Evolutionary conservation across 1,284 basidiomycete species (phyloP).

Genomic region (Dichomitus squalens): DNA sequence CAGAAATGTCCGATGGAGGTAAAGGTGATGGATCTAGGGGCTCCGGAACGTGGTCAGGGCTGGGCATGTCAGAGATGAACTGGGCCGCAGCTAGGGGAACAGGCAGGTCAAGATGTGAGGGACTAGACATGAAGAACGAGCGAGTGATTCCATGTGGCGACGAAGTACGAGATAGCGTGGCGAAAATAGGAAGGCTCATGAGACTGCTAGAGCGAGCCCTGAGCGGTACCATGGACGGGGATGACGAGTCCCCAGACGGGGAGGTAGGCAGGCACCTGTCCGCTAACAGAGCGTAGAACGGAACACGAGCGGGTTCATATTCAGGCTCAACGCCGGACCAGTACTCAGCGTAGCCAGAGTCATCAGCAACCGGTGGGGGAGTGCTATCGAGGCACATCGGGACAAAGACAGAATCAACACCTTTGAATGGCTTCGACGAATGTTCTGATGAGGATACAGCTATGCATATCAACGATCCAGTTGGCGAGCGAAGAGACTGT

Average conservation of each 20-base stretch:
- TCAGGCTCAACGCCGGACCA: neutral
- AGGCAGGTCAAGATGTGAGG: conserved; percentile 3
- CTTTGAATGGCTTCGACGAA: neutral
- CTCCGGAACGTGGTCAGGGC: neutral
- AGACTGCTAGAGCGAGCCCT: neutral
- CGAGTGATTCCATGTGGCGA: neutral
- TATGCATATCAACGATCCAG: neutral
- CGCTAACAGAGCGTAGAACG: conserved; percentile 14
- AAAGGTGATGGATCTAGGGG: neutral
- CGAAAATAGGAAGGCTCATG: neutral
- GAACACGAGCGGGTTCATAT: conserved; percentile 13
- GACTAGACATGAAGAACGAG: neutral
- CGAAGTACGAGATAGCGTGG: neutral
- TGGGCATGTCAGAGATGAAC: conserved; percentile 12
- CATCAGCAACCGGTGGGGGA: conserved; percentile 3
- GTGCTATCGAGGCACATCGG: conserved; percentile 30
- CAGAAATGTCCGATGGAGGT: conserved; percentile 9
- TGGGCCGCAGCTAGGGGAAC: neutral
- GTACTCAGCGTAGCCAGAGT: conserved; percentile 23
- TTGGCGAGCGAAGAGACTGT: neutral
- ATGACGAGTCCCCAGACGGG: neutral
- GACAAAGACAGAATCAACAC: conserved; percentile 22
- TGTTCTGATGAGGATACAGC: neutral
- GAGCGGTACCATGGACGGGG: neutral
- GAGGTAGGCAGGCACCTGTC: neutral